Conservation (phyloP, 768 basidiomycete species). For the Leucosporidium scottii region DNA sequence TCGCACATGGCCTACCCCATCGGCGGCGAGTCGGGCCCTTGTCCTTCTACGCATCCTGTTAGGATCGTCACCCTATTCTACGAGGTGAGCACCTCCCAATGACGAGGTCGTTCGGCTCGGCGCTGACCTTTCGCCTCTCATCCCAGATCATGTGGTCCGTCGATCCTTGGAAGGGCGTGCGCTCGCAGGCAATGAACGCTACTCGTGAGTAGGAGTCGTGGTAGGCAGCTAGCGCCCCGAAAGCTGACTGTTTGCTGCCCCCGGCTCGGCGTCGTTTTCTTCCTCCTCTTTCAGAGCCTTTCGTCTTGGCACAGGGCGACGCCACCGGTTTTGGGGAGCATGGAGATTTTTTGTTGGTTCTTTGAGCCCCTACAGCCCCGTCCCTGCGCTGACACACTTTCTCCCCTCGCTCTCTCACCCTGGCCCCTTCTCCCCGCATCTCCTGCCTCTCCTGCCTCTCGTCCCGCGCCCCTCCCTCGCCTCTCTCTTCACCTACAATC, state of each 20-base stretch:
- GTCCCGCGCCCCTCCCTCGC: neutral
- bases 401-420: no score
- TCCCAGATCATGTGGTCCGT: conserved; percentile 20
- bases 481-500: conserved; percentile 1
- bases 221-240: no score
- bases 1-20: neutral
- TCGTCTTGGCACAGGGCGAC: conserved; percentile 15
- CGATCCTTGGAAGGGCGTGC: conserved; percentile 1
- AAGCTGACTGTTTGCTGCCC: no score
- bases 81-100: neutral
- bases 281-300: neutral
- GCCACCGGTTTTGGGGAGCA: conserved; percentile 9
- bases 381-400: no score
- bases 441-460: neutral
- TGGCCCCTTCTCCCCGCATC: no score
- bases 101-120: neutral
- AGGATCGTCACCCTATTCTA: conserved; percentile 33
- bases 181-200: conserved; percentile 19
- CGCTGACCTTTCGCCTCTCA: conserved; percentile 4
- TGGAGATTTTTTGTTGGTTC: neutral
- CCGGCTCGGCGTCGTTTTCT: no score
- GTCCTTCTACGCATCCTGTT: conserved; percentile 31
- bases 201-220: neutral
- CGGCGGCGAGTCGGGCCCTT: conserved; percentile 29
- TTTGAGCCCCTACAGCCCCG: no score